phyloP scores from a whole-genome alignment of 768 basidiomycete species.

The Leccinum imitatum region DNA sequence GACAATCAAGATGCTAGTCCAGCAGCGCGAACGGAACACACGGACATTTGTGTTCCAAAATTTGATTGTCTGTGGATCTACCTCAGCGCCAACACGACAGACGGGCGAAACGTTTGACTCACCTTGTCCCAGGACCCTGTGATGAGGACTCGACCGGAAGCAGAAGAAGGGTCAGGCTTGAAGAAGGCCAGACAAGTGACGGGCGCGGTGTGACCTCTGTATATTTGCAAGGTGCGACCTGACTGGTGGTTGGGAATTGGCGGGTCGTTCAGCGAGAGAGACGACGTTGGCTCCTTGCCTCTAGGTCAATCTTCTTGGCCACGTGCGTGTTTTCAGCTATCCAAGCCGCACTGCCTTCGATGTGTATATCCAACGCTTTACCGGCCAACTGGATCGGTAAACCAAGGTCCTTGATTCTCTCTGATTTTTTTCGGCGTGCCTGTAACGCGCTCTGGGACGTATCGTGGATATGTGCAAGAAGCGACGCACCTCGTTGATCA shows the following conservation, averaged over 20 bases:
- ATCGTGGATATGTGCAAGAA: background rate
- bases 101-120: slow-evolving; percentile 11
- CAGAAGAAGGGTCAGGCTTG: slow-evolving; percentile 39
- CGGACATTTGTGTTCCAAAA: slow-evolving; percentile 78
- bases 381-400: slow-evolving; percentile 74
- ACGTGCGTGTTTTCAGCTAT: slow-evolving; percentile 84
- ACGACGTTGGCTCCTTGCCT: slow-evolving; percentile 46
- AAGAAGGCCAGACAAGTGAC: slow-evolving; percentile 81
- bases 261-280: slow-evolving; percentile 5
- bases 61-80: slow-evolving; percentile 66
- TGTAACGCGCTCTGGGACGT: slow-evolving; percentile 28
- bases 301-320: slow-evolving; percentile 69
- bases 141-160: slow-evolving; percentile 56
- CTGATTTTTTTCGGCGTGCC: slow-evolving; percentile 73
- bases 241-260: slow-evolving; percentile 48
- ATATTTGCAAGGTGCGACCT: slow-evolving; percentile 74
- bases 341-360: slow-evolving; percentile 72
- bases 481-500: slow-evolving; percentile 27
- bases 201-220: slow-evolving; percentile 84
- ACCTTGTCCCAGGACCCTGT: slow-evolving; percentile 96
- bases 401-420: slow-evolving; percentile 69
- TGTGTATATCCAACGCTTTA: slow-evolving; percentile 69
- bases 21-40: background rate
- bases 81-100: slow-evolving; percentile 10
- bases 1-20: slow-evolving; percentile 2